Evolutionary conservation across 768 basidiomycete species (phyloP).

Genomic region (Suillus tomentosus): DNA sequence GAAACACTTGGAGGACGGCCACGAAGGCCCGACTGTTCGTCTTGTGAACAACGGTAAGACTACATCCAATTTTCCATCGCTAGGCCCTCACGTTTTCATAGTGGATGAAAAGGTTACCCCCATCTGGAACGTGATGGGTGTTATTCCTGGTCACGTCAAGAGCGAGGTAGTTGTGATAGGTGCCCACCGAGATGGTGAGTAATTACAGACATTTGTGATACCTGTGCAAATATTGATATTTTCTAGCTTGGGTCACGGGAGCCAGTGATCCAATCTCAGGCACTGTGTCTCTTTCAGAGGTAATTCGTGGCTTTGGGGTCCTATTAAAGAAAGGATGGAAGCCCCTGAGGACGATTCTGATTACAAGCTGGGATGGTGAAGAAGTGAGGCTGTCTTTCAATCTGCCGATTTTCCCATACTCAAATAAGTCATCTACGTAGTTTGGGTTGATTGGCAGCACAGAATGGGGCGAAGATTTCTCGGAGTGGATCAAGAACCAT

Average conservation of each 20-base stretch:
- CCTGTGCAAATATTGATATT: background rate
- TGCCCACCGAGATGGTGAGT: constrained; percentile 70
- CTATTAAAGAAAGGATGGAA: constrained; percentile 78
- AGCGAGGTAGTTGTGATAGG: constrained; percentile 73
- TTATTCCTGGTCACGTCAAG: constrained; percentile 63
- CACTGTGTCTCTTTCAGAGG: constrained; percentile 75
- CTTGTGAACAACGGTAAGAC: constrained; percentile 60
- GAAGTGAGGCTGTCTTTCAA: constrained; percentile 40
- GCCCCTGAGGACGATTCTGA: constrained; percentile 72
- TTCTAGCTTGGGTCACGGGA: constrained; percentile 48
- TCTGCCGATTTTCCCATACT: background rate
- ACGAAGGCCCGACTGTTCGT: constrained; percentile 45
- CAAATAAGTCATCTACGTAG: constrained; percentile 20
- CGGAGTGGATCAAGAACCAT: constrained; percentile 52
- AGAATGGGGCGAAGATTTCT: constrained; percentile 71
- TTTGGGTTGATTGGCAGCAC: constrained; percentile 61
- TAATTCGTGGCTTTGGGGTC: constrained; percentile 72
- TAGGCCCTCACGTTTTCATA: constrained; percentile 11
- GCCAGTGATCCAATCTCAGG: constrained; percentile 81
- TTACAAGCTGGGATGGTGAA: constrained; percentile 79
- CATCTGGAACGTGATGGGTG: constrained; percentile 70
- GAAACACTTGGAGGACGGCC: constrained; percentile 46
- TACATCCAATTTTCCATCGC: background rate
- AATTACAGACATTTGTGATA: background rate
- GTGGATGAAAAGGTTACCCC: constrained; percentile 60